These are phyloP conservation scores for Alternaria brassicicola DNA, from an alignment of 2,329 filamentous ascomycete species.

Conservation along the genomic window DNA sequence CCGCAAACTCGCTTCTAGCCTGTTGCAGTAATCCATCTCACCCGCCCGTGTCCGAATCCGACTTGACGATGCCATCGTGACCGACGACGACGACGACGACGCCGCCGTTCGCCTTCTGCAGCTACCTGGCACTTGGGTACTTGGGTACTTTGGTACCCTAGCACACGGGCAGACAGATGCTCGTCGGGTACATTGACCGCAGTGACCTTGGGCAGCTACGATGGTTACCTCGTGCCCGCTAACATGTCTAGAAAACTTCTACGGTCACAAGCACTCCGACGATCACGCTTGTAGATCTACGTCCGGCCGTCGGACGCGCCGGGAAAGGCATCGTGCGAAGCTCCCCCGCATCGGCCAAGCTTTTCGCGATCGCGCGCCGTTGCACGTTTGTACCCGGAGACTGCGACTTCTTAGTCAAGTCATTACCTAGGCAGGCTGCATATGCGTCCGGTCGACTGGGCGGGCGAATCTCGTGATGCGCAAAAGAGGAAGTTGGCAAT, in stretches of 20 bases:
- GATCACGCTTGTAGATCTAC: slow-evolving; percentile 7
- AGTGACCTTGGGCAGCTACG: not conserved
- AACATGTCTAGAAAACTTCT: not conserved
- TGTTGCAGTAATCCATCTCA: not conserved
- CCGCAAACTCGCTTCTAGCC: not conserved
- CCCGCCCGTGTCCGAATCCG: not conserved
- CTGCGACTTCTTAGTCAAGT: not conserved
- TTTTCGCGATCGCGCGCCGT: slow-evolving; percentile 11
- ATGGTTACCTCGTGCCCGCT: not conserved
- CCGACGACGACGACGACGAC: not conserved
- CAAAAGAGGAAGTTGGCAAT: slow-evolving; percentile 4
- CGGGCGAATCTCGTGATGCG: slow-evolving; percentile 4
- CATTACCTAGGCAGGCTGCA: slow-evolving; percentile 4
- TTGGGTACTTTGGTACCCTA: not conserved
- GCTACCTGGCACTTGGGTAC: not conserved
- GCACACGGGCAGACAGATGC: not conserved
- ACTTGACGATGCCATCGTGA: not conserved
- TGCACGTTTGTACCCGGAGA: slow-evolving; percentile 8
- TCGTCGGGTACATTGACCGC: not conserved
- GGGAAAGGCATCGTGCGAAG: slow-evolving; percentile 3
- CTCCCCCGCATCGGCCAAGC: slow-evolving; percentile 11
- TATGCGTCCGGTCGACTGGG: slow-evolving; percentile 4
- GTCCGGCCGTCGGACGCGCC: slow-evolving; percentile 1
- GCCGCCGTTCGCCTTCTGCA: not conserved
- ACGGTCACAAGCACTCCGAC: slow-evolving; percentile 8